These are phyloP conservation scores for Talaromyces islandicus DNA, from an alignment of 2,329 filamentous ascomycete genomes.

Conservation along the genomic window DNA sequence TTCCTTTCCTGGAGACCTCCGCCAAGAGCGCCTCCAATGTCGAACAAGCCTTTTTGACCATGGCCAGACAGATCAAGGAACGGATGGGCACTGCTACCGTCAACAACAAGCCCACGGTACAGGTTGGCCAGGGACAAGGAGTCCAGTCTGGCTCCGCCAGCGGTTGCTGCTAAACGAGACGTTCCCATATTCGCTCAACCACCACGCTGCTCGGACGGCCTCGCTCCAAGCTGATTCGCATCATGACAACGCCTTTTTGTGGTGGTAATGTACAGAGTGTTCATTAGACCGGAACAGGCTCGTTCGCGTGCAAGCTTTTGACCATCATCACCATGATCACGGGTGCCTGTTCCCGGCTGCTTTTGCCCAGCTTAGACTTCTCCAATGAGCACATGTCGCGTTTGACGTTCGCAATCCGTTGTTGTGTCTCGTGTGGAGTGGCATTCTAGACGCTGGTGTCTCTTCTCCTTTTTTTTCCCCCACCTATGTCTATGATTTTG, in stretches of 20 bases:
- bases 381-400: neutral
- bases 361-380: neutral
- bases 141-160: conserved; percentile 80
- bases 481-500: neutral
- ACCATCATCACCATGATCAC: neutral
- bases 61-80: conserved; percentile 99
- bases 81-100: conserved; percentile 95
- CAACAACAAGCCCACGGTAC: conserved; percentile 98
- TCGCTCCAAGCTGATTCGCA: neutral
- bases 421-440: neutral
- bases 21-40: conserved; percentile 99
- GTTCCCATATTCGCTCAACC: neutral
- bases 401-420: neutral
- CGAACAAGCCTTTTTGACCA: conserved; percentile 98
- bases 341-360: neutral
- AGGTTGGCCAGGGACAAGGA: conserved; percentile 90
- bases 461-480: neutral
- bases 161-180: conserved; percentile 73
- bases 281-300: conserved; percentile 1
- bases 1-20: conserved; percentile 98
- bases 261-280: neutral
- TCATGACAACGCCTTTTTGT: neutral
- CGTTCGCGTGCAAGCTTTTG: neutral
- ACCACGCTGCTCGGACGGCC: neutral
- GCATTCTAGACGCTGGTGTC: neutral